These are phyloP conservation scores for Hippophae tibetana DNA, from an alignment of 306 rosid genomes.

Conservation along the genomic window DNA sequence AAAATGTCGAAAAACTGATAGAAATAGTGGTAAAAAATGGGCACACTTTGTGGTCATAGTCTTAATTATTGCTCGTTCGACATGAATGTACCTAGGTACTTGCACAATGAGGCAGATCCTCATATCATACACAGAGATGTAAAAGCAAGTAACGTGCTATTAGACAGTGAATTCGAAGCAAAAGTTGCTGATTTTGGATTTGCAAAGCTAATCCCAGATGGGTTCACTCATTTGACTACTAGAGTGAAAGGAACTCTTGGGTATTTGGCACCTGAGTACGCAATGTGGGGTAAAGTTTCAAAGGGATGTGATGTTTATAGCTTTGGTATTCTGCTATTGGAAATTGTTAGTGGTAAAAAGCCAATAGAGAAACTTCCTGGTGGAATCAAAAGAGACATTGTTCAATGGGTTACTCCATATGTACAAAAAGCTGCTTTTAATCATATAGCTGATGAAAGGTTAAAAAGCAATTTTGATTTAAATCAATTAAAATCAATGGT, in stretches of 20 bases:
- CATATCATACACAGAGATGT: slow-evolving; percentile 86
- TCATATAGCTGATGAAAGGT: slow-evolving; percentile 47
- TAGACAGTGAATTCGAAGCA: slow-evolving; percentile 58
- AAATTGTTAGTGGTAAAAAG: slow-evolving; percentile 55
- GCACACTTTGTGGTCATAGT: too few relatives aligned
- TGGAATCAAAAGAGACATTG: slow-evolving; percentile 72
- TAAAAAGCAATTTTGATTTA: slow-evolving; percentile 41
- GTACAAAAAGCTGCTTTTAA: slow-evolving; percentile 37
- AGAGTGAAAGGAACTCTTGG: slow-evolving; percentile 89
- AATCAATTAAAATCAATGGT: slow-evolving; percentile 34
- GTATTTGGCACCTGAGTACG: slow-evolving; percentile 88
- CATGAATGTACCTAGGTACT: slow-evolving; percentile 33
- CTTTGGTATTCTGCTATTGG: slow-evolving; percentile 79
- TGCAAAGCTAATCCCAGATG: slow-evolving; percentile 78
- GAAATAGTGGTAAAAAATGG: too few relatives aligned
- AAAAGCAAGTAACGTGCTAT: slow-evolving; percentile 81
- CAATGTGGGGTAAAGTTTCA: slow-evolving; percentile 91
- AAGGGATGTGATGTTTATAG: slow-evolving; percentile 82
- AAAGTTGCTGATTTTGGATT: slow-evolving; percentile 92
- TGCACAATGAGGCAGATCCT: slow-evolving; percentile 71
- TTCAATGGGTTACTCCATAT: slow-evolving; percentile 65
- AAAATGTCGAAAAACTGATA: too few relatives aligned
- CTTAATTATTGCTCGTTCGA: too few relatives aligned
- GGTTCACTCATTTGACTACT: slow-evolving; percentile 72
- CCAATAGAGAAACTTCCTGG: slow-evolving; percentile 75